Evolutionary conservation across 2,329 filamentous ascomycete genomes (phyloP).

Genomic region (Pseudofabraea citricarpa): DNA sequence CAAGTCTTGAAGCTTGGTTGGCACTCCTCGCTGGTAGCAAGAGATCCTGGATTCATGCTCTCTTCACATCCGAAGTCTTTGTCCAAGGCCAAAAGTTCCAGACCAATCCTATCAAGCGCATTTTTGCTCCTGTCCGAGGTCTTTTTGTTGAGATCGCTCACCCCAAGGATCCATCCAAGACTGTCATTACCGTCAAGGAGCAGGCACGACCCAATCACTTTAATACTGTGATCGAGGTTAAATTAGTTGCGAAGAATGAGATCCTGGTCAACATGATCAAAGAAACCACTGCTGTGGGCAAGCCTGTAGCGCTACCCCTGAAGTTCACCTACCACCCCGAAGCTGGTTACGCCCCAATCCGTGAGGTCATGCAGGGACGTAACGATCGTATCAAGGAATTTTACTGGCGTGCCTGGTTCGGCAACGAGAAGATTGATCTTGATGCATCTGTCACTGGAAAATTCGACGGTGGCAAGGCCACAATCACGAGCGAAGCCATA

Average conservation of each 20-base stretch:
- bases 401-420: conserved; percentile 98
- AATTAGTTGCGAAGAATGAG: conserved; percentile 68
- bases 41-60: conserved; percentile 90
- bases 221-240: conserved; percentile 82
- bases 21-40: conserved; percentile 78
- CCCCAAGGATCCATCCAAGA: conserved; percentile 78
- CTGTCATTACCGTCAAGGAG: conserved; percentile 81
- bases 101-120: conserved; percentile 89
- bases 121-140: conserved; percentile 81
- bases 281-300: conserved; percentile 79
- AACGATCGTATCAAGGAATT: conserved; percentile 99
- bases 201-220: conserved; percentile 82
- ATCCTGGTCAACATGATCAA: conserved; percentile 90
- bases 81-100: conserved; percentile 96
- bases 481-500: conserved; percentile 86
- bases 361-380: conserved; percentile 90
- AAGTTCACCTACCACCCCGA: conserved; percentile 93
- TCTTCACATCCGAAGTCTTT: conserved; percentile 89
- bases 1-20: conserved; percentile 79
- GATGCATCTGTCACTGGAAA: conserved; percentile 79
- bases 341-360: conserved; percentile 94
- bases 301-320: conserved; percentile 77
- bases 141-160: conserved; percentile 84
- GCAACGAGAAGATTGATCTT: conserved; percentile 76
- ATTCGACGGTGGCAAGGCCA: conserved; percentile 85